A percentile compares a stretch with the other conserved stretches of the same genome.
These are phyloP conservation scores for Phalaenopsis aphrodite DNA, from an alignment of 106 monocot genomes.

Conservation along the genomic window DNA sequence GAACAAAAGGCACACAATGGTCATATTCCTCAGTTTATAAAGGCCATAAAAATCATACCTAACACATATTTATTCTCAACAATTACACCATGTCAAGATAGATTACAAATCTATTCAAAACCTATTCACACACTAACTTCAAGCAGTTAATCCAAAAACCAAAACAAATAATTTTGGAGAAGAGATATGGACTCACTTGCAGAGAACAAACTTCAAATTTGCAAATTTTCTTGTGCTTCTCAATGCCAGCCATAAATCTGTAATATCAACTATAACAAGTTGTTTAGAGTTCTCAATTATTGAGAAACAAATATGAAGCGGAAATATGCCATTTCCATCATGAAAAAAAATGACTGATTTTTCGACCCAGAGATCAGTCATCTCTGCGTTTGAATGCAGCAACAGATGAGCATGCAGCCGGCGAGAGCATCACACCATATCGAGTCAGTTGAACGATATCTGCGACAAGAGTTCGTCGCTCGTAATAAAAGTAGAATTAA, in stretches of 20 bases:
- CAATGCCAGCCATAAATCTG: not conserved
- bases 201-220: not conserved
- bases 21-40: too few species aligned
- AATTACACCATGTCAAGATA: too few species aligned
- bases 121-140: too few species aligned
- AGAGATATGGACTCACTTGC: not conserved
- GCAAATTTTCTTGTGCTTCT: not conserved
- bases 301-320: too few species aligned
- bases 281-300: not conserved
- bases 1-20: too few species aligned
- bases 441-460: not conserved
- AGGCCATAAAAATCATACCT: too few species aligned
- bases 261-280: not conserved
- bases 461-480: slow-evolving; percentile 3
- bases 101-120: too few species aligned
- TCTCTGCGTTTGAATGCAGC: not conserved
- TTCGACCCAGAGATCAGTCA: not conserved
- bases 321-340: not conserved
- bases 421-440: not conserved
- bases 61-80: too few species aligned
- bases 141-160: not conserved
- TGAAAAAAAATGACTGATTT: not conserved
- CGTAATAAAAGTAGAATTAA: not conserved
- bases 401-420: not conserved
- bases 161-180: not conserved